A percentile compares a stretch with the other conserved stretches of the same genome.
Evolutionary conservation across 2,329 filamentous ascomycete genomes (phyloP).

Genomic region (Fusarium annulatum): DNA sequence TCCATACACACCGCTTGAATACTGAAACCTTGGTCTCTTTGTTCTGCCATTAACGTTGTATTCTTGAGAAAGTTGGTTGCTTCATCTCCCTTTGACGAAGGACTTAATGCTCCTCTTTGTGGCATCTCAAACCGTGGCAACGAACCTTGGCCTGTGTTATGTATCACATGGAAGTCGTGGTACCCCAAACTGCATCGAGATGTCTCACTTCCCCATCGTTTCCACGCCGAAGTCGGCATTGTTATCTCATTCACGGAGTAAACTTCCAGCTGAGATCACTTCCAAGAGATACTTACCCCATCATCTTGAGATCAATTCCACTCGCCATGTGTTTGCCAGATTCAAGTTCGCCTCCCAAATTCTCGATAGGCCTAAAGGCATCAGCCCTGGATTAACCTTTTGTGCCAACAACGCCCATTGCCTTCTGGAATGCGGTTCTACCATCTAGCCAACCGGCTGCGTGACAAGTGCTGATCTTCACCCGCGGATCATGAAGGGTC

Average conservation of each 20-base stretch:
- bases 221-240: conserved; percentile 20
- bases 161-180: conserved; percentile 14
- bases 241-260: background rate
- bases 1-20: conserved; percentile 27
- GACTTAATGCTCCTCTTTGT: background rate
- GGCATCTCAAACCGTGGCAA: conserved; percentile 18
- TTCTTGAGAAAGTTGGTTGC: background rate
- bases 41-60: conserved; percentile 12
- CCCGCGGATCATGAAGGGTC: conserved; percentile 20
- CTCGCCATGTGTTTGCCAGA: conserved; percentile 32
- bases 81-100: background rate
- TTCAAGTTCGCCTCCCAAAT: conserved; percentile 11
- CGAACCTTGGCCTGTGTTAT: conserved; percentile 11
- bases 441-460: conserved; percentile 8
- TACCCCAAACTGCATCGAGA: conserved; percentile 15
- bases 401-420: background rate
- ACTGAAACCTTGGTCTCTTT: conserved; percentile 22
- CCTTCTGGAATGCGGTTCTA: conserved; percentile 29
- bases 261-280: background rate
- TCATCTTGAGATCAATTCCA: conserved; percentile 21
- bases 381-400: conserved; percentile 16
- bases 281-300: background rate
- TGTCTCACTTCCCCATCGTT: conserved; percentile 30
- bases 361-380: background rate
- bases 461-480: conserved; percentile 18